Evolutionary conservation across 1,139 yeast genomes (phyloP), one percentile per base, ranked within the genome.

Genomic region (Pichia kudriavzevii): DNA sequence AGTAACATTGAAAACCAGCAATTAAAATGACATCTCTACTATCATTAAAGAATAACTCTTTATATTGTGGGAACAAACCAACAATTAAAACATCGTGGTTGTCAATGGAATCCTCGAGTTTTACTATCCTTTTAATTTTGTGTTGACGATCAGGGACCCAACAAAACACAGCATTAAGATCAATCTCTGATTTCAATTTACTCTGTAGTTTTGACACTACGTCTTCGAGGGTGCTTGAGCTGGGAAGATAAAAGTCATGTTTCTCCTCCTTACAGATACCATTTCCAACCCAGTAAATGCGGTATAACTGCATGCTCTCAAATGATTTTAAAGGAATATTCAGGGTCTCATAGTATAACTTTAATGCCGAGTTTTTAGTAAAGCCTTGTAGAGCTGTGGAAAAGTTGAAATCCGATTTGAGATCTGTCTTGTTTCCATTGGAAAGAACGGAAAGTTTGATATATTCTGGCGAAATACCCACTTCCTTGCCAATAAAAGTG

Each of bases 291-390:
- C 88, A 81, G 41, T 66, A 66, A 19, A 81, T 64, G 40, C 69
- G 73, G 26, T 88, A 60, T 7, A 74, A 59, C 42, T 75, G 73
- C 75, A 85, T 72, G 45, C 72, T 75, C 56, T 93, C 98, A 48
- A 80, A 71, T 43, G 87, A 94, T 25, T 64, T 69, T 41, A 91
- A 62, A 6, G 88, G 75, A 32, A 87, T 77, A 28, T 75, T 79
- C 49, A 93, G 67, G 2, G 81, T 60, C 50, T 88, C 95, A 54
- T 82, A 91, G 47, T 22, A 27, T 2, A 40, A 16, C 5, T 20
- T 17, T 4, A 32, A 10, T 3, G 22, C 23, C 3, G 26, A 26
- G 19, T 30, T 25, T 14, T 63, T 72, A 32, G 68, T 67, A 44
- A 63, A 63, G 45, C 67, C 72, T 3, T 73, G 67, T 44, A 79